These are phyloP conservation scores for Oryza brachyantha DNA, from an alignment of 176 grass and related monocot genomes.

Conservation along the genomic window DNA sequence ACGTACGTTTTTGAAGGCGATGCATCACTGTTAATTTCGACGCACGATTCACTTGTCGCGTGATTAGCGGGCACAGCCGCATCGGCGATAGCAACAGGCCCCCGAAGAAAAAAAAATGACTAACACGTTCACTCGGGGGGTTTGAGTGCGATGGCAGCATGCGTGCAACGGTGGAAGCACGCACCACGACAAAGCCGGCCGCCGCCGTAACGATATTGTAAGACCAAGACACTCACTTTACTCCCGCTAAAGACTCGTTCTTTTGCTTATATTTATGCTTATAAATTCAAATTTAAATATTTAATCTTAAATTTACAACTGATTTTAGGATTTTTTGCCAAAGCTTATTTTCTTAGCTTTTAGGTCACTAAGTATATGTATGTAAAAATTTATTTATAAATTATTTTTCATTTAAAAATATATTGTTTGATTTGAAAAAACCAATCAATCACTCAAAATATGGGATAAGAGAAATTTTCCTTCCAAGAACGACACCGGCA, in stretches of 20 bases:
- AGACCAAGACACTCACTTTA: constrained; percentile 1
- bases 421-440: no score
- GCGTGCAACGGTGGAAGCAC: background rate
- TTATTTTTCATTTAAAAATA: no score
- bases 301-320: no score
- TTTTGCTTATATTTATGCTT: no score
- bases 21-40: background rate
- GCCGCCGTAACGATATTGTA: background rate
- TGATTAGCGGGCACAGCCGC: background rate
- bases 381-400: no score
- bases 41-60: background rate
- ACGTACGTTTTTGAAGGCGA: background rate
- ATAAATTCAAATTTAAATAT: no score
- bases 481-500: background rate
- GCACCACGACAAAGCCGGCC: constrained; percentile 21
- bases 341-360: no score
- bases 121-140: constrained; percentile 40
- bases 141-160: constrained; percentile 7
- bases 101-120: background rate
- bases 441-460: no score
- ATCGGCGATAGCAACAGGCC: background rate
- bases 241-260: background rate
- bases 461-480: background rate
- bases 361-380: no score
- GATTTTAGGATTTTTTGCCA: no score